Evolutionary conservation across 2,329 filamentous ascomycete species (phyloP), one percentile per base, ranked within the genome.

Genomic region (Akanthomyces uredinophilus): DNA sequence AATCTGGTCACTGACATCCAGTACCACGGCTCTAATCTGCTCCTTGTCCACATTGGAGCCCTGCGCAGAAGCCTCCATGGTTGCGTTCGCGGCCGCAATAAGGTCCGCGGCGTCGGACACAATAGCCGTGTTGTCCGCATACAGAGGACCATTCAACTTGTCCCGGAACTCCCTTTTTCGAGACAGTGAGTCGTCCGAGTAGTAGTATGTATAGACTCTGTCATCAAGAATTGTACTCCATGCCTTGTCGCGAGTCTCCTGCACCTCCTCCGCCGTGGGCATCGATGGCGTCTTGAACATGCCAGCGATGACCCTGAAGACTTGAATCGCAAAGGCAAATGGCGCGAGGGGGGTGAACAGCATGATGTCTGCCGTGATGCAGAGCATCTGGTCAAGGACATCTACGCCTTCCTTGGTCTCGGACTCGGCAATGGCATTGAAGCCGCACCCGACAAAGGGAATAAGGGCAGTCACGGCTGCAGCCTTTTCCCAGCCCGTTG

Each of bases 371-470:
- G 51, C 35, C 51, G 35, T 54, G 35, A 54, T 54, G 1, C 51
- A 54, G 6, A 54, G 7, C 51, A 54, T 54, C 37, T 54, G 51
- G 51, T 53, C 51, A 10, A 53, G 18, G 20, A 41, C n/a, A 8
- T 53, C 51, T 7, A 53, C 18, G 1, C 51, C 51, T 10, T 10
- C 32, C 51, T 53, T 53, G 51, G 32, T 41, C 51, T 53, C n/a
- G 20, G 51, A 27, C 51, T 53, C 51, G 20, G 51, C 51, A 41
- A 53, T 53, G 35, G 35, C 14, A n/a, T 53, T 53, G 51, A 53
- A 53, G 2, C 51, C 51, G 35, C 51, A 53, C 20, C 51, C 51
- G 27, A 53, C 13, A 24, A 53, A 39, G 32, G 35, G 32, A 20
- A 53, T 10, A n/a, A 53, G n/a, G 20, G 32, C 32, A 11, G 51